Evolutionary conservation across 306 rosid species (phyloP).

Genomic region (Acacia melanoxylon): DNA sequence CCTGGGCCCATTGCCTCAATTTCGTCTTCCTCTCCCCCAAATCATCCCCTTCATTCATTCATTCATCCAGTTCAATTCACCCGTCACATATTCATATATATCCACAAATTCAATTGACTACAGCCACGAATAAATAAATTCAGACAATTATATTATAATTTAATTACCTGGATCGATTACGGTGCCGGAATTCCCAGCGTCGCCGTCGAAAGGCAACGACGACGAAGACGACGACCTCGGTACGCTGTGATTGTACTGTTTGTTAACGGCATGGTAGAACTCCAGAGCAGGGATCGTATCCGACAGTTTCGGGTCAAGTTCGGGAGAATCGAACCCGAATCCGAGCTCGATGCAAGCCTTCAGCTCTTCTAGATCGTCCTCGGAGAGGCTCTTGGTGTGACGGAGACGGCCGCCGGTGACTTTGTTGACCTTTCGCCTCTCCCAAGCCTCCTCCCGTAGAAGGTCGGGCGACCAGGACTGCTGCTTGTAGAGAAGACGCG

Average conservation of each 20-base stretch:
- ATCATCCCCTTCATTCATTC: conserved; percentile 9
- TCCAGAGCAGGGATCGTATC: conserved; percentile 65
- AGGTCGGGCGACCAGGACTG: conserved; percentile 71
- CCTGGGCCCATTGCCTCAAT: conserved; percentile 13
- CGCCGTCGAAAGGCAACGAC: conserved; percentile 41
- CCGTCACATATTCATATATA: background rate
- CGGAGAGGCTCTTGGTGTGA: conserved; percentile 56
- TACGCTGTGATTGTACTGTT: conserved; percentile 42
- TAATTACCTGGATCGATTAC: conserved; percentile 53
- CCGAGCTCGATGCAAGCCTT: conserved; percentile 88
- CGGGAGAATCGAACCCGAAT: conserved; percentile 64
- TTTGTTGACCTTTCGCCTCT: conserved; percentile 42
- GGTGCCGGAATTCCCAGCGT: conserved; percentile 32
- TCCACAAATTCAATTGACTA: background rate
- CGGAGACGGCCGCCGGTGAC: background rate
- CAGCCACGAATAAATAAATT: background rate
- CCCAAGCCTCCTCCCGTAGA: conserved; percentile 80
- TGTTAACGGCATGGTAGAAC: conserved; percentile 56
- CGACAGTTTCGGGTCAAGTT: conserved; percentile 50
- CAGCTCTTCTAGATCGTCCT: conserved; percentile 68
- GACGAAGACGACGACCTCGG: conserved; percentile 48
- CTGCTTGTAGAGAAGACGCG: conserved; percentile 57
- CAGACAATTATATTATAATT: background rate
- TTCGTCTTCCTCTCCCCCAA: background rate
- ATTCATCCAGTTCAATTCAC: background rate